phyloP scores from a whole-genome alignment of 163 green algal genomes.

The Coccomyxa subellipsoidea region DNA sequence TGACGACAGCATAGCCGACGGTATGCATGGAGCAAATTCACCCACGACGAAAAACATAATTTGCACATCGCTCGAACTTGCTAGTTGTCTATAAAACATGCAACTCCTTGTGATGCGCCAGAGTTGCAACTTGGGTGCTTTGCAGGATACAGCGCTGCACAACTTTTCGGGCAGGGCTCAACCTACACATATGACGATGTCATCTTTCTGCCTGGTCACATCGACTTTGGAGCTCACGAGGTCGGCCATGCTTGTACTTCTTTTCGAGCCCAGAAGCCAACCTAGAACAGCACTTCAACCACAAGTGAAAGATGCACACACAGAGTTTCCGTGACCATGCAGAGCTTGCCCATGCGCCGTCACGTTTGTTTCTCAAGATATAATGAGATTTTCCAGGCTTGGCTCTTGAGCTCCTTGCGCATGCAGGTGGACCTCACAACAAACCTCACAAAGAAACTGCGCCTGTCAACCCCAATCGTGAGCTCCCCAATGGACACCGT shows the following conservation, averaged over 20 bases:
- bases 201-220: constrained; percentile 97
- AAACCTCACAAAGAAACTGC: constrained; percentile 84
- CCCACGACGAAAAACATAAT: too few relatives aligned
- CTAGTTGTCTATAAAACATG: too few relatives aligned
- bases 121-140: too few relatives aligned
- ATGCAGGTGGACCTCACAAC: constrained; percentile 80
- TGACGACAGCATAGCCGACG: background rate
- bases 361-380: too few relatives aligned
- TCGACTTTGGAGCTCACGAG: constrained; percentile 92
- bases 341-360: background rate
- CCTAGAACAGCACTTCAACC: too few relatives aligned
- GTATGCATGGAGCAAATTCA: too few relatives aligned
- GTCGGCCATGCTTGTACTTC: constrained; percentile 29
- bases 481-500: constrained; percentile 97
- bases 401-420: background rate
- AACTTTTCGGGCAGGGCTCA: constrained; percentile 78
- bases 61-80: too few relatives aligned
- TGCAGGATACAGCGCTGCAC: constrained; percentile 46
- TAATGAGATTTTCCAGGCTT: too few relatives aligned
- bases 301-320: too few relatives aligned
- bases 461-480: constrained; percentile 82
- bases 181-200: constrained; percentile 99
- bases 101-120: too few relatives aligned
- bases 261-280: too few relatives aligned
- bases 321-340: background rate